phyloP scores from a whole-genome alignment of 2,329 filamentous ascomycete genomes.

The Fusarium neocosmosporiellum region DNA sequence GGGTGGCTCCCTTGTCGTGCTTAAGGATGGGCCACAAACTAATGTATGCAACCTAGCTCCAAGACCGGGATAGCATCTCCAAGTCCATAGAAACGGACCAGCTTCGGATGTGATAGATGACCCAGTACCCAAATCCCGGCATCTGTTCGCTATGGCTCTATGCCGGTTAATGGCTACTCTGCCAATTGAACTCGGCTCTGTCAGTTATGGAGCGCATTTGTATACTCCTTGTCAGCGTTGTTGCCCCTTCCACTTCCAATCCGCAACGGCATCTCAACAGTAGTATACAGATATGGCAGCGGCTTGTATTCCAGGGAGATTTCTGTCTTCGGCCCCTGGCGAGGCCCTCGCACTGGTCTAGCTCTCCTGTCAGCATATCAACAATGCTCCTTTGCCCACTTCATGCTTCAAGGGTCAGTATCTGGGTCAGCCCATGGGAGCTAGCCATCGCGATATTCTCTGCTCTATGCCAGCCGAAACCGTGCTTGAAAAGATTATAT shows the following conservation, averaged over 20 bases:
- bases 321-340: too few relatives aligned
- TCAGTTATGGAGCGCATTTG: neutral
- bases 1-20: neutral
- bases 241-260: neutral
- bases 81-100: neutral
- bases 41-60: neutral
- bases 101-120: neutral
- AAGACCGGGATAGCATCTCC: neutral
- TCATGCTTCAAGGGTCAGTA: neutral
- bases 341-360: neutral
- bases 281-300: neutral
- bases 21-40: neutral
- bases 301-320: neutral
- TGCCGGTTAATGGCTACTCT: neutral
- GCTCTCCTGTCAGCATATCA: neutral
- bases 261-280: neutral
- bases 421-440: too few relatives aligned
- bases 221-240: neutral
- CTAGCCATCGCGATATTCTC: neutral
- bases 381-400: neutral
- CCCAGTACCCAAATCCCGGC: neutral
- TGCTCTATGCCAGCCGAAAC: neutral
- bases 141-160: neutral
- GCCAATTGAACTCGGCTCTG: neutral
- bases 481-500: neutral